Evolutionary conservation across 2,329 filamentous ascomycete genomes (phyloP).

Genomic region (Aspergillus terreus): DNA sequence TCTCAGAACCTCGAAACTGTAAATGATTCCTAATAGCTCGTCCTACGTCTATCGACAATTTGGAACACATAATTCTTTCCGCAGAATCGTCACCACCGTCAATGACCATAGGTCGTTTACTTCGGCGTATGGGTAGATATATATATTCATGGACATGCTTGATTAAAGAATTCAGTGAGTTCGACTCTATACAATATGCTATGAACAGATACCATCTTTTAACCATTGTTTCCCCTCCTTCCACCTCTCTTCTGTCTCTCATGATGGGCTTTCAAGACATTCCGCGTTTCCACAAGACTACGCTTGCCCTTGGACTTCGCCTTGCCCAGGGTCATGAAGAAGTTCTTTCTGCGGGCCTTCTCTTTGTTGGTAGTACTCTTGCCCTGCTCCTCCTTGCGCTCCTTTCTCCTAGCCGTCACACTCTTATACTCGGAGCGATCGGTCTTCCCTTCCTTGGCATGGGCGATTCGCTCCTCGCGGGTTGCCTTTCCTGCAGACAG

Average conservation of each 20-base stretch:
- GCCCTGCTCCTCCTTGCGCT: conserved; percentile 81
- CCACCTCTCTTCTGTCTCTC: conserved; percentile 81
- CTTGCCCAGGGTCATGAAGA: conserved; percentile 96
- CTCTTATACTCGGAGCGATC: conserved; percentile 77
- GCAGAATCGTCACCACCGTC: too few species aligned
- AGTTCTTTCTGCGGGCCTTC: conserved; percentile 96
- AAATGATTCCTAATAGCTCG: too few species aligned
- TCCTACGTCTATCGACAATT: too few species aligned
- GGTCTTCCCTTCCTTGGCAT: conserved; percentile 78
- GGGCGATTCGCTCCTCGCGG: conserved; percentile 82
- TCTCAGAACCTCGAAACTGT: too few species aligned
- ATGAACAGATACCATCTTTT: not conserved
- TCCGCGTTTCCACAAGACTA: conserved; percentile 80
- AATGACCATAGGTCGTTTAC: too few species aligned
- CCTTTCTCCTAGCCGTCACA: conserved; percentile 76
- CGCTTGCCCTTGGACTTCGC: conserved; percentile 94
- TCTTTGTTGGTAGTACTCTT: conserved; percentile 98
- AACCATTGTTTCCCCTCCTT: conserved; percentile 64
- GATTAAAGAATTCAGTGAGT: not conserved
- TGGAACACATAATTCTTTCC: too few species aligned
- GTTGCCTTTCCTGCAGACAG: conserved; percentile 71
- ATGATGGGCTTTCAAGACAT: conserved; percentile 75
- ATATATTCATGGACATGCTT: not conserved
- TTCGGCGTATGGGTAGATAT: too few species aligned
- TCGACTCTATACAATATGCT: not conserved